These are phyloP conservation scores for Aspergillus calidoustus DNA, from an alignment of 2,329 filamentous ascomycete species.

Conservation along the genomic window DNA sequence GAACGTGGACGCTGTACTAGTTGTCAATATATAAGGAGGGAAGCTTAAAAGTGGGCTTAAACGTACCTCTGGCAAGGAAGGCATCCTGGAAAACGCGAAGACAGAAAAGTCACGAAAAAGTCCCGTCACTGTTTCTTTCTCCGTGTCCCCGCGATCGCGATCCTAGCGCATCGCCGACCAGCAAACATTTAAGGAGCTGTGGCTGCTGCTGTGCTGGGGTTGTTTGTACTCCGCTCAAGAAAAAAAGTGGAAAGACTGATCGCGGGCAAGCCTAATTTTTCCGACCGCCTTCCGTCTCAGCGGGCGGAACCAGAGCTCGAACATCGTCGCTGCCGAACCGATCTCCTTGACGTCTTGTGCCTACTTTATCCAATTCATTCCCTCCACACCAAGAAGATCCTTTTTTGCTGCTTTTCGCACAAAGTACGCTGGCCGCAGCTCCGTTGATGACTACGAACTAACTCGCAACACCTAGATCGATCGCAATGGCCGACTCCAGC, in stretches of 20 bases:
- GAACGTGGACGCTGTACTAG: constrained; percentile 40
- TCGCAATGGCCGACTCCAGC: constrained; percentile 60
- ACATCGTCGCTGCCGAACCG: constrained; percentile 23
- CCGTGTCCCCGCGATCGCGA: constrained; percentile 5
- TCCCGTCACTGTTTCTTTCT: constrained; percentile 12
- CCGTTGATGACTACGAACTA: constrained; percentile 14
- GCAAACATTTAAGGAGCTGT: constrained; percentile 8
- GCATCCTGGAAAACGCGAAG: constrained; percentile 37
- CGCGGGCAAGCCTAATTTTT: constrained; percentile 36
- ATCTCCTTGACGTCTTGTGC: constrained; percentile 19
- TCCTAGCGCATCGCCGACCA: constrained; percentile 2
- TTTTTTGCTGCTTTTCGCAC: constrained; percentile 23
- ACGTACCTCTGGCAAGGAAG: constrained; percentile 43
- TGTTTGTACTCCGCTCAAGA: constrained; percentile 11
- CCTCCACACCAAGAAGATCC: constrained; percentile 20
- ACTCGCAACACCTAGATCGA: constrained; percentile 25
- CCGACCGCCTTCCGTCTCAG: constrained; percentile 43
- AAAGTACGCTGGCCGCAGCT: constrained; percentile 21
- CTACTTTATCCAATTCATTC: constrained; percentile 31
- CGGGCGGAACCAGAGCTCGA: constrained; percentile 30
- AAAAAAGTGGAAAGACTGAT: constrained; percentile 26
- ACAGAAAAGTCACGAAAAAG: neutral
- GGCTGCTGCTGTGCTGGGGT: neutral
- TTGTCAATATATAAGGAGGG: constrained; percentile 10
- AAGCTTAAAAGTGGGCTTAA: neutral